Conservation (phyloP, 495 filamentous ascomycete genomes). For the Penicillium atrosanguineum region DNA sequence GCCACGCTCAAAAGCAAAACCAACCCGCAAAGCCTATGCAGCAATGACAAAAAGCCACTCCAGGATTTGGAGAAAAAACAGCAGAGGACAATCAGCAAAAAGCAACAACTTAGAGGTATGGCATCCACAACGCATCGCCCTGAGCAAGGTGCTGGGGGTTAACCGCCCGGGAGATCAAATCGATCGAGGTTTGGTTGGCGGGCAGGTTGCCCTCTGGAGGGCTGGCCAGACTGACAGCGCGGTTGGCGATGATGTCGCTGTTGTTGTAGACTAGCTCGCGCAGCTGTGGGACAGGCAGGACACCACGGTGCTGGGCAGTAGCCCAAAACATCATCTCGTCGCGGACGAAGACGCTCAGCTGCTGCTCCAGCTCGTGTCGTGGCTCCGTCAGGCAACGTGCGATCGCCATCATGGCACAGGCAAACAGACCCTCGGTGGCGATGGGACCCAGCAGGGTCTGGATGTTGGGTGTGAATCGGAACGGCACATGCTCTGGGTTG, state of each 20-base stretch:
- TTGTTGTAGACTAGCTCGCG: slow-evolving; percentile 86
- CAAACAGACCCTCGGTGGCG: slow-evolving; percentile 92
- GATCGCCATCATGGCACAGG: slow-evolving; percentile 89
- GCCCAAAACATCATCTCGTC: slow-evolving; percentile 99
- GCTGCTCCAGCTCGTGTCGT: slow-evolving; percentile 83
- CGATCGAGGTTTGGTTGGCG: slow-evolving; percentile 94
- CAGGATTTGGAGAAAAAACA: slow-evolving; percentile 12
- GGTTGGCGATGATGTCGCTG: slow-evolving; percentile 85
- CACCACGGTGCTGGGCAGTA: slow-evolving; percentile 71
- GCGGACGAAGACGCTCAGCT: slow-evolving; percentile 87
- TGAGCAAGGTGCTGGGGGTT: slow-evolving; percentile 81
- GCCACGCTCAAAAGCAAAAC: slow-evolving; percentile 34
- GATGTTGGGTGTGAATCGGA: slow-evolving; percentile 95
- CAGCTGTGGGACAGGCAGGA: slow-evolving; percentile 65
- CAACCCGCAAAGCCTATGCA: slow-evolving; percentile 22
- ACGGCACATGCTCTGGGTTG: slow-evolving; percentile 90
- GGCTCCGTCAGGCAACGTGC: slow-evolving; percentile 93
- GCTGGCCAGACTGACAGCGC: slow-evolving; percentile 74
- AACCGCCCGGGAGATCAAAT: slow-evolving; percentile 79
- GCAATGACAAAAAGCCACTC: slow-evolving; percentile 15
- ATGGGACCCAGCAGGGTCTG: slow-evolving; percentile 94
- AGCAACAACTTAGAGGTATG: slow-evolving; percentile 64
- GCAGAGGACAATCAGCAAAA: slow-evolving; percentile 10
- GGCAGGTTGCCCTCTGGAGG: slow-evolving; percentile 68
- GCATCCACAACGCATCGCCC: slow-evolving; percentile 96